A percentile compares a stretch with the other conserved stretches of the same genome.
Evolutionary conservation across 768 basidiomycete species (phyloP).

Genomic region (Cystofilobasidium macerans): DNA sequence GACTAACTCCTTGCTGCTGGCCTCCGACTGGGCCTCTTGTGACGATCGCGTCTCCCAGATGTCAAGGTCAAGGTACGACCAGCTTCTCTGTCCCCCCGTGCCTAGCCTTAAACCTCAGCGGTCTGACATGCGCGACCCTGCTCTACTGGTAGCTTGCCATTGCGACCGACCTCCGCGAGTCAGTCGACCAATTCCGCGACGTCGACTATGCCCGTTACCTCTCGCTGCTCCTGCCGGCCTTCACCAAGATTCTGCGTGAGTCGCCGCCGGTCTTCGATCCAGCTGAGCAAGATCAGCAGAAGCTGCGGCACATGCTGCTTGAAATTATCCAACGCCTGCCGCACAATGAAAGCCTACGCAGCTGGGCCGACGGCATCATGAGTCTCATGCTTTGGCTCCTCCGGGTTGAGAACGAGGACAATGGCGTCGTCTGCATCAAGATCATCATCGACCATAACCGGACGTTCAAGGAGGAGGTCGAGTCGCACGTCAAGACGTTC

Average conservation of each 20-base stretch:
- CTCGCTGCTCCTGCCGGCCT: slow-evolving; percentile 30
- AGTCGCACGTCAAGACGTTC: slow-evolving; percentile 66
- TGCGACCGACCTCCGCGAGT: slow-evolving; percentile 32
- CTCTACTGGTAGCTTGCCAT: slow-evolving; percentile 25
- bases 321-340: slow-evolving; percentile 84
- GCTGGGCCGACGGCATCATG: slow-evolving; percentile 57
- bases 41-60: neutral
- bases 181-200: slow-evolving; percentile 32
- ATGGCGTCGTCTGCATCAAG: slow-evolving; percentile 80
- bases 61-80: slow-evolving; percentile 22
- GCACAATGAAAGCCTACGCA: slow-evolving; percentile 62
- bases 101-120: slow-evolving; percentile 8
- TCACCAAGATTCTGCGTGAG: slow-evolving; percentile 27
- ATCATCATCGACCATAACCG: slow-evolving; percentile 79
- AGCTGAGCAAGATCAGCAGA: slow-evolving; percentile 42
- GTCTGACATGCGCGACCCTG: slow-evolving; percentile 4
- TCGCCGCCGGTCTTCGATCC: slow-evolving; percentile 29
- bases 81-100: neutral
- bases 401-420: slow-evolving; percentile 89
- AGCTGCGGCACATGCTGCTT: slow-evolving; percentile 73
- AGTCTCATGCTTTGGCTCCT: slow-evolving; percentile 72
- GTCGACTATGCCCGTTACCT: slow-evolving; percentile 29
- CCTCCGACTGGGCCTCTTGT: neutral
- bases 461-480: slow-evolving; percentile 35
- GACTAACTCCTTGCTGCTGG: neutral